These are phyloP conservation scores for Selenicereus undatus DNA, from an alignment of 148 eudicot species.

Conservation along the genomic window DNA sequence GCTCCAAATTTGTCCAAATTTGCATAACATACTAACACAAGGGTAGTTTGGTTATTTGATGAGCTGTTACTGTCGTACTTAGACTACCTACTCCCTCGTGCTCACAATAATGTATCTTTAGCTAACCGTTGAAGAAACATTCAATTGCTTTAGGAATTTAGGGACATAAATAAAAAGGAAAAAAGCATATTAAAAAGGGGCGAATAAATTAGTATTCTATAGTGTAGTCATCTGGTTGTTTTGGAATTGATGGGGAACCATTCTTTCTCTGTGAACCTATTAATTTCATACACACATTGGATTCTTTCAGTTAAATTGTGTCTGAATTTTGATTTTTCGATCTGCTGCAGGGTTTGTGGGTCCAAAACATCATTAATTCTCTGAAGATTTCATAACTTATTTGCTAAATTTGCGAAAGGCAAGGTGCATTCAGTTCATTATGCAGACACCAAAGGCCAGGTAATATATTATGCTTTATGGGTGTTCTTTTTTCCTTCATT, in stretches of 20 bases:
- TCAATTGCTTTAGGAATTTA: not conserved
- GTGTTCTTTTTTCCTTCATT: not conserved
- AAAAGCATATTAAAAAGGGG: not conserved
- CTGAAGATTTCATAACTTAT: not conserved
- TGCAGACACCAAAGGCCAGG: constrained; percentile 3
- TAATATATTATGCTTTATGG: constrained; percentile 1
- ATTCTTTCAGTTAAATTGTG: not conserved
- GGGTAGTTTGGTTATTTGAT: not conserved
- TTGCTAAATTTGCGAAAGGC: not conserved
- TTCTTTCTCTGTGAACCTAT: not conserved
- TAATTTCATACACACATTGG: not conserved
- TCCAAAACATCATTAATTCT: constrained; percentile 4
- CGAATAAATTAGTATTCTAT: not conserved
- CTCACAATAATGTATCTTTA: not conserved
- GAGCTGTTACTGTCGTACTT: not conserved
- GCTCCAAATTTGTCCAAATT: constrained; percentile 1
- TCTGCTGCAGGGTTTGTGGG: not conserved
- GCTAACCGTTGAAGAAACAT: not conserved
- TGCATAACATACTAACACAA: not conserved
- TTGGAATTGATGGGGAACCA: not conserved
- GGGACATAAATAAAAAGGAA: not conserved
- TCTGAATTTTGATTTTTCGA: not conserved
- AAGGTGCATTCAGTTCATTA: not conserved
- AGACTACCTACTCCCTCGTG: constrained; percentile 4
- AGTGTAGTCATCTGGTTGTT: not conserved